Base-by-base conservation (phyloP, 1,284 basidiomycete genomes). In the Trametes pubescens region DNA sequence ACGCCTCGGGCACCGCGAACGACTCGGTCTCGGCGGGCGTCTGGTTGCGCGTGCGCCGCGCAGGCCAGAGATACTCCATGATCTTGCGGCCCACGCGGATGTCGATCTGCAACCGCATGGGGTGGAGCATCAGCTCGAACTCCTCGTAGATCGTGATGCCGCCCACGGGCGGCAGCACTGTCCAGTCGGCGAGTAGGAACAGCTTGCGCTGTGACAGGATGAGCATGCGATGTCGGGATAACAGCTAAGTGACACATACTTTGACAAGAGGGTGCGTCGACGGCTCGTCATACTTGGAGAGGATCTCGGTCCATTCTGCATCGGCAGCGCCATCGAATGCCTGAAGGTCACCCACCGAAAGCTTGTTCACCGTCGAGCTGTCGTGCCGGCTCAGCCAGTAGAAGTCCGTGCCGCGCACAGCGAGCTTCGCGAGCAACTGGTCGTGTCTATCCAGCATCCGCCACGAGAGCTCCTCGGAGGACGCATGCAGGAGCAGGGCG, bases 401-500 rank as follows among this genome's bases (percentile, higher is more conserved):
- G 76, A 92, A 96, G 68, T 93, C 83, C 68, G 92, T 92, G 63
- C 89, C 85, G 56, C 89, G 86, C 59, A 98, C 86, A 18, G 93
- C 91, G 52, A 98, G 83, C 78, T 98, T 98, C 34, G 95, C 91
- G 1, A 99, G 83, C 35, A 96, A 84, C 56, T 91, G 86, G 48
- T 84, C 84, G 40, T 86, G 78, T 60, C 90, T 84, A 67, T 94
- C 93, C 38, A 98, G 80, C 95, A 99, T 98, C 69, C 88, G 87
- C 96, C 96, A 99, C 0, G 94, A 95, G 56, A 99, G 90, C 74
- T 96, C 93, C 10, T 90, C 87, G 0, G 95, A 95, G 6, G 89
- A 89, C 0, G 94, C 89, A 69, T 94, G 90, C 26, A 98, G 78
- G 46, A 94, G 85, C 43, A 96, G 81, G 1, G 95, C 93, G 0